These are phyloP conservation scores for Ganoderma multipileum DNA, from an alignment of 1,284 basidiomycete genomes.

Conservation along the genomic window DNA sequence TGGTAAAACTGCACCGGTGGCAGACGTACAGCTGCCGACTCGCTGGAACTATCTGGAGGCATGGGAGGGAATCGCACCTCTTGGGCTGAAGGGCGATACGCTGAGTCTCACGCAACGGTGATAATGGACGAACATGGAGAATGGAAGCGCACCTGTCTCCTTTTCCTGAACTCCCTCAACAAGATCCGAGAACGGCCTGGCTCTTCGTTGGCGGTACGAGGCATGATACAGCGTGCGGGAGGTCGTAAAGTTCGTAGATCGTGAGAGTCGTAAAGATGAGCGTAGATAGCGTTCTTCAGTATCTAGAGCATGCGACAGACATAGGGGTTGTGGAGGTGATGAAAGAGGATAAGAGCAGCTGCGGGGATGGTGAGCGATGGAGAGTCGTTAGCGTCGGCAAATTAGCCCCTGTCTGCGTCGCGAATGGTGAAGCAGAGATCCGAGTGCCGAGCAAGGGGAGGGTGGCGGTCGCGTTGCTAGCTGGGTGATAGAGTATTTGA, in stretches of 20 bases:
- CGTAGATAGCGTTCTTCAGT: constrained; percentile 12
- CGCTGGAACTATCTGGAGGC: constrained; percentile 50
- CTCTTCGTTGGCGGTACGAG: constrained; percentile 2
- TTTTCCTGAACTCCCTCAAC: constrained; percentile 33
- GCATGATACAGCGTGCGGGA: constrained; percentile 8
- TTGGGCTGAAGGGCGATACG: constrained; percentile 31
- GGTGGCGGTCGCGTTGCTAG: constrained; percentile 16
- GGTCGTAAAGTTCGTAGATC: constrained; percentile 16
- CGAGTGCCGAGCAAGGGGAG: constrained; percentile 12
- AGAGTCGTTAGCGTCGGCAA: background rate
- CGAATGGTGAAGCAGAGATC: constrained; percentile 24
- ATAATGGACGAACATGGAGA: background rate
- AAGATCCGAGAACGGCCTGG: constrained; percentile 26
- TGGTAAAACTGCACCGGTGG: constrained; percentile 56
- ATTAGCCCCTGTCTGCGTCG: background rate
- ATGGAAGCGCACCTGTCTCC: constrained; percentile 31
- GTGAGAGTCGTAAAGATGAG: constrained; percentile 20
- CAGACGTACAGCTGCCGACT: constrained; percentile 58
- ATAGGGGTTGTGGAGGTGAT: constrained; percentile 5
- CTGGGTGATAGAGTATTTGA: background rate
- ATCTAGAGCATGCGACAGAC: constrained; percentile 17
- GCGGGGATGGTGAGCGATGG: constrained; percentile 7
- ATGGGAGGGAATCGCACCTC: constrained; percentile 54
- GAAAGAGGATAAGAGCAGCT: constrained; percentile 8
- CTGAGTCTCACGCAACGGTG: constrained; percentile 15